These are phyloP conservation scores for Zygoascus tannicola DNA, from an alignment of 805 yeast genomes.

Conservation along the genomic window DNA sequence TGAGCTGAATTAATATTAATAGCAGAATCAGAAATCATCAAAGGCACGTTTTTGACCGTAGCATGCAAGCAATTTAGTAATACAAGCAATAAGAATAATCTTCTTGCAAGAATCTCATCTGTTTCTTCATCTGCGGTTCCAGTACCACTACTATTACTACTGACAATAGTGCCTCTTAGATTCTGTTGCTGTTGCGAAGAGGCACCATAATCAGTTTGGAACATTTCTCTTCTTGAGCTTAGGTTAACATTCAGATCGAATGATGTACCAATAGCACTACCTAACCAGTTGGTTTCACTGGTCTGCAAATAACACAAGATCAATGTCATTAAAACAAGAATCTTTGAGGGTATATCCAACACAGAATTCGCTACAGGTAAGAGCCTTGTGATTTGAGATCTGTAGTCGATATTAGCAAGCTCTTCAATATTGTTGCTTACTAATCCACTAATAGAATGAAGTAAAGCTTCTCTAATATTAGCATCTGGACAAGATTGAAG, in stretches of 20 bases:
- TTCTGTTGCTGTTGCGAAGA: background rate
- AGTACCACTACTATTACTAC: background rate
- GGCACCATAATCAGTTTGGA: background rate
- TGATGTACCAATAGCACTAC: conserved; percentile 28
- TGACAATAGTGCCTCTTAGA: background rate
- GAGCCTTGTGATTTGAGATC: background rate
- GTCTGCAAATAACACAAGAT: conserved; percentile 27
- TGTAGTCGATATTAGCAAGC: background rate
- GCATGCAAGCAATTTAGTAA: conserved; percentile 24
- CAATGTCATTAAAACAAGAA: conserved; percentile 27
- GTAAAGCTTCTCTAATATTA: conserved; percentile 21
- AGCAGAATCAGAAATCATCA: conserved; percentile 18
- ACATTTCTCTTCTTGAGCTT: background rate
- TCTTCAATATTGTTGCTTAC: background rate
- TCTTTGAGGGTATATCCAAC: conserved; percentile 15
- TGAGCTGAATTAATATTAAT: conserved; percentile 15
- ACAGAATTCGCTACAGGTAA: background rate
- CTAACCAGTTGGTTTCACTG: conserved; percentile 27
- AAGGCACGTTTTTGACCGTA: conserved; percentile 18
- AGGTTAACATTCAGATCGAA: conserved; percentile 14
- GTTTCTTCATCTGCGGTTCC: background rate
- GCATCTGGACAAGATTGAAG: conserved; percentile 21
- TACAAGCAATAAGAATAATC: conserved; percentile 22
- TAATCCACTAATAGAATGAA: conserved; percentile 15
- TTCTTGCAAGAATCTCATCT: conserved; percentile 13